phyloP scores from a whole-genome alignment of 768 basidiomycete genomes.

The Guyanaporus albipodus region DNA sequence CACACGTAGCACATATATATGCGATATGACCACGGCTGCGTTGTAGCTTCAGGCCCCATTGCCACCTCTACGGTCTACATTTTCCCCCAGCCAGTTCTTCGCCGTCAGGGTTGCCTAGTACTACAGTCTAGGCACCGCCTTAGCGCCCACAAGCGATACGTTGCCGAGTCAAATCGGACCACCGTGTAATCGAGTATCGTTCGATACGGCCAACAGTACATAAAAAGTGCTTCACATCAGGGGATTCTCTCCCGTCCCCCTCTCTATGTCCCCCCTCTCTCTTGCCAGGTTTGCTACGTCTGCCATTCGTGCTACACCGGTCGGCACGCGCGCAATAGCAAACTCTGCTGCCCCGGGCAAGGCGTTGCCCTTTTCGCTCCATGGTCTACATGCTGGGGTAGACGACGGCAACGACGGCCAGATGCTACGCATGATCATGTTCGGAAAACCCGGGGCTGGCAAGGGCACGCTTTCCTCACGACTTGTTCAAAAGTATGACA shows the following conservation, averaged over 20 bases:
- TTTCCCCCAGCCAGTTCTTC: background rate
- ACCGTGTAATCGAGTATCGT: conserved; percentile 10
- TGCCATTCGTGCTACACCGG: conserved; percentile 8
- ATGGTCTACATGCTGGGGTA: conserved; percentile 35
- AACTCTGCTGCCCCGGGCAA: conserved; percentile 33
- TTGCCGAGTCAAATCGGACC: conserved; percentile 8
- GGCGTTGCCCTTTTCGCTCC: conserved; percentile 52
- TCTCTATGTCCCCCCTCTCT: conserved; percentile 18
- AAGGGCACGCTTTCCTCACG: conserved; percentile 81
- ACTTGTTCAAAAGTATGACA: conserved; percentile 77
- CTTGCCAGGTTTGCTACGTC: conserved; percentile 12
- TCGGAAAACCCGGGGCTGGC: conserved; percentile 65
- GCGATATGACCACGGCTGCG: too few relatives aligned
- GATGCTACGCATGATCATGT: conserved; percentile 49
- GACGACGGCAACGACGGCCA: conserved; percentile 20
- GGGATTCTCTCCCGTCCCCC: background rate
- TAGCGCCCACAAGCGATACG: conserved; percentile 1
- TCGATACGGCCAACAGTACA: conserved; percentile 17
- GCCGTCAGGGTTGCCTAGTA: background rate
- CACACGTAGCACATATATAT: too few relatives aligned
- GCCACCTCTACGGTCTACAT: background rate
- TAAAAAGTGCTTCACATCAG: conserved; percentile 7
- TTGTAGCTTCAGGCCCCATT: too few relatives aligned
- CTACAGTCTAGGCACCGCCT: background rate
- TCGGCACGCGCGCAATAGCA: conserved; percentile 25